A percentile compares a stretch with the other conserved stretches of the same genome.
phyloP scores from a whole-genome alignment of 108 stramenopile species.

The Nitzschia sp. region DNA sequence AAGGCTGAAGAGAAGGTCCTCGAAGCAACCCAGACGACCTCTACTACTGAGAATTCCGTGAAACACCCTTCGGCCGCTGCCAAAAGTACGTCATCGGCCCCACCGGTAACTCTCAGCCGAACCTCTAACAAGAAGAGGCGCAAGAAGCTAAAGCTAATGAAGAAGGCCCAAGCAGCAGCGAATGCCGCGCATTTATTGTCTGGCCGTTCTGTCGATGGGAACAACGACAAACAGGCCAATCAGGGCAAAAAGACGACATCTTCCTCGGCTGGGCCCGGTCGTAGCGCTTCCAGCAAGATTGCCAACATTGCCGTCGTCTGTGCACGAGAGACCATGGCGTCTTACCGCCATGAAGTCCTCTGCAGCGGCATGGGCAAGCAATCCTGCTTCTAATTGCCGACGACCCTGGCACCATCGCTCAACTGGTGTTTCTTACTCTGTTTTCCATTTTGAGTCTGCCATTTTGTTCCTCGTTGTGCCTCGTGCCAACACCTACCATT shows the following conservation, averaged over 20 bases:
- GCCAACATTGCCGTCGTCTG: slow-evolving; percentile 51
- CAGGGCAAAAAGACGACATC: neutral
- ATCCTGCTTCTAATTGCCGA: no score
- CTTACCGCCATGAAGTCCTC: slow-evolving; percentile 42
- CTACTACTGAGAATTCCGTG: no score
- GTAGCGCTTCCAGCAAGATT: slow-evolving; percentile 23
- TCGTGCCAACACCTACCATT: no score
- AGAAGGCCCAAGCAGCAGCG: slow-evolving; percentile 65
- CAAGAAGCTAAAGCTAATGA: slow-evolving; percentile 68
- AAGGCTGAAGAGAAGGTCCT: neutral
- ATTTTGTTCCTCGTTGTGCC: no score
- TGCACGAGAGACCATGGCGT: slow-evolving; percentile 54
- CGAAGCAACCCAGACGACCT: neutral
- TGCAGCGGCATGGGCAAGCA: neutral
- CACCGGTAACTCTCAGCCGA: slow-evolving; percentile 33
- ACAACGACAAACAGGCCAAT: slow-evolving; percentile 7
- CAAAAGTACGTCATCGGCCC: neutral
- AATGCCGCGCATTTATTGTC: slow-evolving; percentile 40
- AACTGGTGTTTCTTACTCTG: no score
- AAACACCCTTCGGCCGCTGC: neutral
- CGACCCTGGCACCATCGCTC: no score
- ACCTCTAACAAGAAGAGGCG: slow-evolving; percentile 72
- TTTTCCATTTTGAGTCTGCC: no score
- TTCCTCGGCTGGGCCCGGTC: no score
- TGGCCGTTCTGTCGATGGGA: neutral